These are phyloP conservation scores for Pulveroboletus ravenelii DNA, from an alignment of 768 basidiomycete species.

Conservation along the genomic window DNA sequence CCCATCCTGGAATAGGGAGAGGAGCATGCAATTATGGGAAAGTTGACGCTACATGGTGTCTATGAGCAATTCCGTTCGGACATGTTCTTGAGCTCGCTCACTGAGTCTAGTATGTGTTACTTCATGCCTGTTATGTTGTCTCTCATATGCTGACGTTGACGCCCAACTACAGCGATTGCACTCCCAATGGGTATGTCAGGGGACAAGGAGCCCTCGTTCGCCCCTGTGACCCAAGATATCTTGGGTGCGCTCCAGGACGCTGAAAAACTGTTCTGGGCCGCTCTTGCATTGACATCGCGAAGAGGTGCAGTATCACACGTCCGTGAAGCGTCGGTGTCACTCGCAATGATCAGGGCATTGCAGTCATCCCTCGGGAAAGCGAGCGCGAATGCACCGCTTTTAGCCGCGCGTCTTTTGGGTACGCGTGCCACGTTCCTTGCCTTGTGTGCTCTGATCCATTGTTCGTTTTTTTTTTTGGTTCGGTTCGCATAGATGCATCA, in stretches of 20 bases:
- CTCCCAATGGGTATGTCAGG: conserved; percentile 74
- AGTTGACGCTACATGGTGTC: conserved; percentile 71
- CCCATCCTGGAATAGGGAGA: conserved; percentile 51
- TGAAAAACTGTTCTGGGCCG: conserved; percentile 64
- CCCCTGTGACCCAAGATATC: conserved; percentile 52
- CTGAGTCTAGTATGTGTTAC: conserved; percentile 74
- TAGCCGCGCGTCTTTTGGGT: conserved; percentile 66
- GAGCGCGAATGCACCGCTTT: conserved; percentile 42
- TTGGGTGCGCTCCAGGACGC: conserved; percentile 59
- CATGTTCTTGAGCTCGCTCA: conserved; percentile 84
- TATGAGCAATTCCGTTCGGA: conserved; percentile 77
- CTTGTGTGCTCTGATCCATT: background rate
- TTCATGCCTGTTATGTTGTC: background rate
- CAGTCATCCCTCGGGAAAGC: conserved; percentile 75
- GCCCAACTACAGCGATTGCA: conserved; percentile 57
- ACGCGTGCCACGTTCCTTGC: conserved; percentile 4
- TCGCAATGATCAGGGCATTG: conserved; percentile 68
- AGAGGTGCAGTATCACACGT: conserved; percentile 67
- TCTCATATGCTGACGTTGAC: conserved; percentile 7
- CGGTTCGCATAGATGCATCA: conserved; percentile 52
- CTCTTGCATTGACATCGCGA: conserved; percentile 49
- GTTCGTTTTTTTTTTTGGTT: background rate
- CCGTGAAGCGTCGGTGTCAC: conserved; percentile 66
- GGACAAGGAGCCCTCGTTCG: conserved; percentile 34
- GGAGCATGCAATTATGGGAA: conserved; percentile 69